phyloP scores from a whole-genome alignment of 805 yeast genomes.

The Candida sphagnicola region DNA sequence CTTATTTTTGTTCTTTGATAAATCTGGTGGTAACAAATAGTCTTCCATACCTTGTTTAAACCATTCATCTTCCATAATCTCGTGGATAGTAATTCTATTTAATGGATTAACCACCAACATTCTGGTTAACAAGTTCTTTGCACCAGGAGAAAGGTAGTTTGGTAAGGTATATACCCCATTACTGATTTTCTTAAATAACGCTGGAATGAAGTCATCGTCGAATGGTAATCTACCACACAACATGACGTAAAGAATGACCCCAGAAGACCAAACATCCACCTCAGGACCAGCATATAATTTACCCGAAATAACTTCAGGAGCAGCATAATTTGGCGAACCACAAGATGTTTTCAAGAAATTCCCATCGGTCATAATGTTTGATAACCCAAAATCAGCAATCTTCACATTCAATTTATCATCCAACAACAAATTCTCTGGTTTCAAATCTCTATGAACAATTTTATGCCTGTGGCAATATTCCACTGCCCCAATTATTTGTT shows the following conservation, averaged over 20 bases:
- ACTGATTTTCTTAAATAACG: conserved; percentile 84
- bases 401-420: conserved; percentile 91
- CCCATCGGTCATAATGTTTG: conserved; percentile 97
- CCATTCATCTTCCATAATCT: conserved; percentile 93
- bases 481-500: conserved; percentile 93
- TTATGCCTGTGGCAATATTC: conserved; percentile 96
- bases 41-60: conserved; percentile 77
- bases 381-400: conserved; percentile 93
- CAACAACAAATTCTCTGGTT: conserved; percentile 87
- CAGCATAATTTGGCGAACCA: conserved; percentile 96
- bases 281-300: conserved; percentile 97
- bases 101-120: conserved; percentile 95
- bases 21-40: conserved; percentile 64
- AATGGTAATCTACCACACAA: conserved; percentile 92
- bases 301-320: conserved; percentile 95
- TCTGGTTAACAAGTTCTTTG: conserved; percentile 73
- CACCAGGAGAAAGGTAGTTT: conserved; percentile 79
- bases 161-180: conserved; percentile 93
- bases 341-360: conserved; percentile 91
- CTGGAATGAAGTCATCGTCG: conserved; percentile 95
- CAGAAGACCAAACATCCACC: conserved; percentile 97
- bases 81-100: conserved; percentile 88
- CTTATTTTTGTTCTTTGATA: conserved; percentile 29
- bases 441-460: conserved; percentile 93
- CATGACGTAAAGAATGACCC: conserved; percentile 94